Evolutionary conservation across 2,329 filamentous ascomycete genomes (phyloP).

Genomic region (Fusarium papillatum): DNA sequence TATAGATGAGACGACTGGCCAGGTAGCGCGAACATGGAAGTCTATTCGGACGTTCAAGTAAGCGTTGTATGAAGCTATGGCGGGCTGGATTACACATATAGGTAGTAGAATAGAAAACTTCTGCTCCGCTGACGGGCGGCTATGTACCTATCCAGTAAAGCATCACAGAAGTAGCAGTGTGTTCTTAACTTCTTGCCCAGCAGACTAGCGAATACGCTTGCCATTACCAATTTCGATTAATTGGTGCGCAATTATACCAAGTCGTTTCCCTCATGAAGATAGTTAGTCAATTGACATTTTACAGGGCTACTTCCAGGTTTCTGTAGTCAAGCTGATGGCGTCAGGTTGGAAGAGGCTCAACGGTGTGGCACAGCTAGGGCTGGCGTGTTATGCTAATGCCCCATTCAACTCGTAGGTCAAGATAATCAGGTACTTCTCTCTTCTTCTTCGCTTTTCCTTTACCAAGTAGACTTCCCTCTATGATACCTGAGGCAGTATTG

Average conservation of each 20-base stretch:
- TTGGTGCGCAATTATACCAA: neutral
- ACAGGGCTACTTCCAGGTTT: neutral
- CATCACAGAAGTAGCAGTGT: neutral
- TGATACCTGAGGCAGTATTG: neutral
- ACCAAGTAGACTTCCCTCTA: neutral
- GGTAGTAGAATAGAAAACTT: neutral
- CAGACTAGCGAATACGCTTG: neutral
- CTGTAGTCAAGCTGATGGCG: neutral
- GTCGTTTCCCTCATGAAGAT: neutral
- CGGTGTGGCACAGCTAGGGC: neutral
- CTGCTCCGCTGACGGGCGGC: neutral
- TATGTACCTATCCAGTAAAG: neutral
- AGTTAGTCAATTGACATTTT: neutral
- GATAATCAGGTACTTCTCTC: neutral
- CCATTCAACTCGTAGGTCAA: neutral
- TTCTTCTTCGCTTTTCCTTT: neutral
- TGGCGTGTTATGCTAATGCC: neutral
- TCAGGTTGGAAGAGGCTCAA: neutral
- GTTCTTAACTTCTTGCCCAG: too few relatives aligned
- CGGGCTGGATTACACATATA: slow-evolving; percentile 7
- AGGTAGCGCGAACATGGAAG: neutral
- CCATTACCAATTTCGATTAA: neutral
- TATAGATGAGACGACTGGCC: neutral
- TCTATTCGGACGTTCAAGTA: neutral
- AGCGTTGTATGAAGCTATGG: neutral